Conservation (phyloP, 2,329 filamentous ascomycete genomes). For the Aspergillus phoenicis region DNA sequence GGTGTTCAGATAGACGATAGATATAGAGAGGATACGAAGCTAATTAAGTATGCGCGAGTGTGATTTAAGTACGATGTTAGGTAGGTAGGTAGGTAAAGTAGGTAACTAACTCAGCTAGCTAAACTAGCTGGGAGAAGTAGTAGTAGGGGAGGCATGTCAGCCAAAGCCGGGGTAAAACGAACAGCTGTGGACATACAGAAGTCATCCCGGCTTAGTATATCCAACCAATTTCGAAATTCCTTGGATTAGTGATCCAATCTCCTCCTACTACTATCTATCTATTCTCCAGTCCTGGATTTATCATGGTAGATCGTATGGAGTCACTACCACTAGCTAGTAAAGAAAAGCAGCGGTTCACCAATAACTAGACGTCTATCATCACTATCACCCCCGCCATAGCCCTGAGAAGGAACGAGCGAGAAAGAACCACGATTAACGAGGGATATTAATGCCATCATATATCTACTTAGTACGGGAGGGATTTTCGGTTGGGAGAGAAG, state of each 20-base stretch:
- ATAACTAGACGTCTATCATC: slow-evolving; percentile 1
- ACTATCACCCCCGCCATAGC: background rate
- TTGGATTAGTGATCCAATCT: no score
- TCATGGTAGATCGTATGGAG: slow-evolving; percentile 3
- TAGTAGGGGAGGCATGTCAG: background rate
- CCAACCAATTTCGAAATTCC: background rate
- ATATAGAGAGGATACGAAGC: background rate
- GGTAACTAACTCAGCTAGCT: background rate
- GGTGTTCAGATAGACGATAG: background rate
- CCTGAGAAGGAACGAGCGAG: background rate
- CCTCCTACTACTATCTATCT: no score
- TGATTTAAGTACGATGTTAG: background rate
- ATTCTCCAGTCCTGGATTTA: background rate
- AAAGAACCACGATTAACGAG: background rate
- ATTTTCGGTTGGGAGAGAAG: slow-evolving; percentile 12
- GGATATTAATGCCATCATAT: background rate
- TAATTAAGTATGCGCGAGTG: background rate
- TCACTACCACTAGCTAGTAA: no score
- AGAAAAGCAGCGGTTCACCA: background rate
- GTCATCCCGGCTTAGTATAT: background rate
- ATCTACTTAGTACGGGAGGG: slow-evolving; percentile 15
- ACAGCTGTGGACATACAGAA: background rate
- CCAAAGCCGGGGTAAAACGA: background rate
- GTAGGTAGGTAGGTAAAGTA: background rate
- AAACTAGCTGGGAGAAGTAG: no score